Percentiles rank a stretch among this genome's conserved stretches.
Evolutionary conservation across 1,139 yeast genomes (phyloP).

Genomic region (Taiozyma onychis): DNA sequence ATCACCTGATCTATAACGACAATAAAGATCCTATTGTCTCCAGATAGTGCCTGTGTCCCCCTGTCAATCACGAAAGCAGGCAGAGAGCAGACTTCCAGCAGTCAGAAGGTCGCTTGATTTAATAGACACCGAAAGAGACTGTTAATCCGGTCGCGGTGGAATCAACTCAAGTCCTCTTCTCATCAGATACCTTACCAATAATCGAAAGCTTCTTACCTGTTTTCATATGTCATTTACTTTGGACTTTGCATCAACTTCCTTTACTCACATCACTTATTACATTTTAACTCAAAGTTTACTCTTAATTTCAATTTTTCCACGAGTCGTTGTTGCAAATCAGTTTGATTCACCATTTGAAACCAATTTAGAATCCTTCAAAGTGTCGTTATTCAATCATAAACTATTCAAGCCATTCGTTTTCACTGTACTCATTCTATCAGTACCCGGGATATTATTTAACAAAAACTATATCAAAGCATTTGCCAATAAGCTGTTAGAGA

Average conservation of each 20-base stretch:
- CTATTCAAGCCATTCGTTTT: background rate
- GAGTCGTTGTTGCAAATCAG: background rate
- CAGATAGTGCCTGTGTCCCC: background rate
- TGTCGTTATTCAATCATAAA: background rate
- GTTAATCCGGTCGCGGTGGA: background rate
- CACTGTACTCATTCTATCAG: conserved; percentile 12
- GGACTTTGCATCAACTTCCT: background rate
- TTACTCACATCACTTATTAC: background rate
- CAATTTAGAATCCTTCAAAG: background rate
- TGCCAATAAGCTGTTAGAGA: conserved; percentile 1
- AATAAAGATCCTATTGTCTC: background rate
- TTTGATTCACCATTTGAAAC: background rate
- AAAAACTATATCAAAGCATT: conserved; percentile 1
- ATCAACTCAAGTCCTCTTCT: background rate
- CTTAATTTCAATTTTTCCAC: background rate
- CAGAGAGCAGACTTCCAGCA: background rate
- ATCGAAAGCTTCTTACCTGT: background rate
- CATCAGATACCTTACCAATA: background rate
- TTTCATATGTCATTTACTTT: background rate
- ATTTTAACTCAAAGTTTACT: background rate
- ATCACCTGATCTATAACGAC: background rate
- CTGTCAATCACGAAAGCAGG: background rate
- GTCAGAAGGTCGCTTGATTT: background rate
- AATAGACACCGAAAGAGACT: background rate
- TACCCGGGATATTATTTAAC: conserved; percentile 12